Evolutionary conservation across 2,329 filamentous ascomycete genomes (phyloP).

Genomic region (Amauroascus verrucosus): DNA sequence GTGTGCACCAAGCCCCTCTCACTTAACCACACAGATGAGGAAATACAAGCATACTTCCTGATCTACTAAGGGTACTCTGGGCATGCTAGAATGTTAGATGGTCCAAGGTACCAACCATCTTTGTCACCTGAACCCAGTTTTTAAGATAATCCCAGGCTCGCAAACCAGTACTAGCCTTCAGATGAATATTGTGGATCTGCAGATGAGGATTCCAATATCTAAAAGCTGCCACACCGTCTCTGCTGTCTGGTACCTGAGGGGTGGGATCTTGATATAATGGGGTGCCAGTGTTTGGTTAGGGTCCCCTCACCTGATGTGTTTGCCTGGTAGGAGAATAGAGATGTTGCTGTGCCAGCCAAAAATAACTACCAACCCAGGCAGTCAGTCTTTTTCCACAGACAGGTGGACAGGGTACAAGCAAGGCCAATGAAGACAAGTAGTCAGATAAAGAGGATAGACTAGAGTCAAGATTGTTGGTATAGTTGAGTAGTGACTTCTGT

Average conservation of each 20-base stretch:
- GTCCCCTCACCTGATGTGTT: background rate
- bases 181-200: background rate
- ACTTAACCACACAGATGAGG: background rate
- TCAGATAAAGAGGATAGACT: background rate
- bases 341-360: slow-evolving; percentile 3
- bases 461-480: background rate
- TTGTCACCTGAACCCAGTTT: slow-evolving; percentile 1
- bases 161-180: slow-evolving; percentile 3
- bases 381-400: background rate
- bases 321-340: background rate
- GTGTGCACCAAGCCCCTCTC: background rate
- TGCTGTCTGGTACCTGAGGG: background rate
- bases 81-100: slow-evolving; percentile 2
- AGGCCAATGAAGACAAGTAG: slow-evolving; percentile 1
- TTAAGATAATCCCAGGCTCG: background rate
- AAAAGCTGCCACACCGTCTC: background rate
- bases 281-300: background rate
- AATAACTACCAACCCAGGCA: background rate
- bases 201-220: slow-evolving; percentile 3
- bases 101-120: slow-evolving; percentile 1
- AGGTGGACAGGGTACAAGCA: slow-evolving; percentile 2
- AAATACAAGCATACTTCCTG: slow-evolving; percentile 4
- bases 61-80: background rate
- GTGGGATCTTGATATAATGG: background rate
- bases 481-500: background rate